Evolutionary conservation across 495 filamentous ascomycete species (phyloP), one percentile per base, ranked within the genome.

Genomic region (Achaetomiella virescens): DNA sequence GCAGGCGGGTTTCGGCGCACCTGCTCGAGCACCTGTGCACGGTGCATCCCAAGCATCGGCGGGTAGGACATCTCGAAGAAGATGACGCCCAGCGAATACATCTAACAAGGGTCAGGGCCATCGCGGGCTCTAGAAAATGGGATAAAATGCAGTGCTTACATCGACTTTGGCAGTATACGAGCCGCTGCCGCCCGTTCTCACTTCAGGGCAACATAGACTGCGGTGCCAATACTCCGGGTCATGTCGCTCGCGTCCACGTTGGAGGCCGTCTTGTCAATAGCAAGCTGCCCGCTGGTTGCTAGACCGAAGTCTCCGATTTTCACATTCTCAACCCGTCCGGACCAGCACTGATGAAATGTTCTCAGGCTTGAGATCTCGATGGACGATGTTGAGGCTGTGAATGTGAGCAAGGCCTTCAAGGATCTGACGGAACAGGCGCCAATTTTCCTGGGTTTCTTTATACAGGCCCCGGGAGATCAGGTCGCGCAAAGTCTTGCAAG

Each of bases 41-140:
- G 82, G 70, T 97, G 90, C 91, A 97, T 97, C 0, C 84, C 86
- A 1, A 87, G 84, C 47, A 86, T 83, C 3, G 95, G 76, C 25
- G 84, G 77, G 62, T 91, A 84, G 58, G 88, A 93, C 92, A 98
- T 97, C 68, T 98, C 93, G 61, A 97, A 96, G 70, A 98, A 95
- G 54, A 98, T 97, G 43, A 98, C 87, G 10, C 93, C 93, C 27
- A 98, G 74, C 0, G 95, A 97, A 65, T 90, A 98, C 92, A 98
- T 96, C 83, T 88, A 57, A 6, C 11, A n/a, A 1, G 14, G 18
- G 48, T 70, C 49, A 66, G 59, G 15, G 44, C 3, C 15, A 36
- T 41, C 17, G 25, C 2, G 0, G 6, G 20, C 5, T 11, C 21
- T 21, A 36, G 25, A 55, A 29, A 49, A 10, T 25, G 27, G 35